Evolutionary conservation across 2,329 filamentous ascomycete species (phyloP), one percentile per base, ranked within the genome.

Genomic region (Arthrobotrys conoides): DNA sequence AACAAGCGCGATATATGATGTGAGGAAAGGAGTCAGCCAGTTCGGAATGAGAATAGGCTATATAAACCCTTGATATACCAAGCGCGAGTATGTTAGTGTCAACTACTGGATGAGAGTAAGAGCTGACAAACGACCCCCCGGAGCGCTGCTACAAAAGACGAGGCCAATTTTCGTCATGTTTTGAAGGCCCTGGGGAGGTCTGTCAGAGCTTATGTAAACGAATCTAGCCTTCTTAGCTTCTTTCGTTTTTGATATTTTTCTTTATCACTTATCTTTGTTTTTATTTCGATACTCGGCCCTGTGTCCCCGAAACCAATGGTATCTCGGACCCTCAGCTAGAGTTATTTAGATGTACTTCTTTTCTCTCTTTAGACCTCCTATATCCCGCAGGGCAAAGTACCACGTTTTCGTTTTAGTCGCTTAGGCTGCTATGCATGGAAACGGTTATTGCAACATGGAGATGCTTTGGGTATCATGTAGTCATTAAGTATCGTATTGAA

Each of bases 121-220:
- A 44, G 57, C 57, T 61, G 57, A 61, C 57, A 61, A 61, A 61
- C 24, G n/a, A 3, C n/a, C 30, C 27, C 30, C n/a, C n/a, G n/a
- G 6, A 59, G 22, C n/a, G n/a, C n/a, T n/a, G n/a, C 51, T 14
- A 55, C 27, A 16, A 18, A 18, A 36, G 27, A 8, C 14, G 14
- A 41, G 36, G 9, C 12, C 12, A 41, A 12, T 41, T 16, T 5
- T 41, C 38, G 14, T 20, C 5, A 24, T 51, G 48, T 51, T 61
- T 61, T 33, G 30, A 38, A 18, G 51, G 10, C 0, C 30, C 5
- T 16, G 3, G 12, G 38, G 51, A 36, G 14, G 5, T 27, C 36
- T 61, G 57, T 61, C 33, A 61, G 57, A 33, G 1, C 18, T 61
- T 61, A 61, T 61, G 57, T 61, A 61, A 61, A 61, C 36, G 22